Percentiles rank a stretch among this genome's conserved stretches.
phyloP scores from a whole-genome alignment of 176 grass and related monocot genomes.

The Alopecurus myosuroides region DNA sequence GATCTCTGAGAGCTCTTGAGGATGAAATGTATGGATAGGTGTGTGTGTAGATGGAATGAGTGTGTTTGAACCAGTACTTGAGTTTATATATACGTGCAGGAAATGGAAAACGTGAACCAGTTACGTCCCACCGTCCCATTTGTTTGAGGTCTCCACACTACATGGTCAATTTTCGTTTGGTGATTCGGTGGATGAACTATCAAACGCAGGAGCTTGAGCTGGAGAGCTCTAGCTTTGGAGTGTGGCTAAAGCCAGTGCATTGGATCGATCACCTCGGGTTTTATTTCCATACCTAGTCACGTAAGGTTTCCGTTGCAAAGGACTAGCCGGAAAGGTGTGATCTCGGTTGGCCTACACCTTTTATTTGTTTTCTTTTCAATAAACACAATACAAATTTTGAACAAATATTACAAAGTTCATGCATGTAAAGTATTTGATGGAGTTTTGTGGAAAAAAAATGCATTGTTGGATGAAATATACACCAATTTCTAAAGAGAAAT shows the following conservation, averaged over 20 bases:
- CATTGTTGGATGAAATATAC: not conserved
- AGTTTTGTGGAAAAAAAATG: not conserved
- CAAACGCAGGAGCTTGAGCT: conserved; percentile 1
- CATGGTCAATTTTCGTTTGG: conserved; percentile 15
- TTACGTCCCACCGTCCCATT: not conserved
- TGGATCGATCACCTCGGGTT: not conserved
- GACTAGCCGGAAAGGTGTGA: not conserved
- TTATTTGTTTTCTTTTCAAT: not conserved
- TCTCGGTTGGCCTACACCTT: not conserved
- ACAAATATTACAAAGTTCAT: not conserved
- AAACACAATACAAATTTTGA: not conserved
- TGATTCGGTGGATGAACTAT: conserved; percentile 10
- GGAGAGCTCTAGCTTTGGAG: conserved; percentile 6
- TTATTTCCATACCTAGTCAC: not conserved
- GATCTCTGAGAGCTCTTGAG: not conserved
- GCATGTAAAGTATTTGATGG: not conserved
- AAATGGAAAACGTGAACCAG: not conserved
- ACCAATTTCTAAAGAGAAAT: not conserved
- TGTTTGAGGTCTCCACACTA: not conserved
- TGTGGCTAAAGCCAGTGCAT: not conserved
- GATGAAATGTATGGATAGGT: not conserved
- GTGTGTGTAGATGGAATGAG: too few species aligned
- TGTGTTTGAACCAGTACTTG: not conserved
- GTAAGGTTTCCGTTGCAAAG: not conserved
- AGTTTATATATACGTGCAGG: not conserved